Percentiles rank a stretch among this genome's conserved stretches.
Conservation (phyloP, 106 monocot genomes). For the Dioscorea alata region DNA sequence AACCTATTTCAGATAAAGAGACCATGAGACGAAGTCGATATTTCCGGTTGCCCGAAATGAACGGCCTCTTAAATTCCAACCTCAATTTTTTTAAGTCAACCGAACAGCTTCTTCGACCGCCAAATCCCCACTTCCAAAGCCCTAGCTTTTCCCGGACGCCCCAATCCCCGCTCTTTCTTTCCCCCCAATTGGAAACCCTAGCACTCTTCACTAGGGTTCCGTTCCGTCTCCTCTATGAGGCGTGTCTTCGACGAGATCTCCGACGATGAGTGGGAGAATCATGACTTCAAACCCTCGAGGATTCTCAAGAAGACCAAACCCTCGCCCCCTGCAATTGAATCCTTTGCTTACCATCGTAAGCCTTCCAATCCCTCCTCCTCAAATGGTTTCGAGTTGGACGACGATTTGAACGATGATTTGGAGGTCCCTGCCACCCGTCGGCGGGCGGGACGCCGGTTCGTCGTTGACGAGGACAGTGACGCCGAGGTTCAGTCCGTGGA, state of each 20-base stretch:
- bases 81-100: too few relatives aligned
- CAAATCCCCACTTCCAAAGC: not conserved
- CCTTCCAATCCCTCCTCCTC: not conserved
- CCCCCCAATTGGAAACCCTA: not conserved
- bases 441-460: conserved; percentile 9
- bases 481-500: conserved; percentile 18
- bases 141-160: not conserved
- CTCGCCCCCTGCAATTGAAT: conserved; percentile 59
- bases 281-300: conserved; percentile 56
- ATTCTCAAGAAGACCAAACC: conserved; percentile 45
- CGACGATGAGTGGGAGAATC: conserved; percentile 88
- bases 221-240: conserved; percentile 44
- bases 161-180: not conserved
- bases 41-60: too few relatives aligned
- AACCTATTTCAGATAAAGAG: too few relatives aligned
- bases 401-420: conserved; percentile 29
- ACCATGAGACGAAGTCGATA: too few relatives aligned
- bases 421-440: conserved; percentile 1
- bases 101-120: too few relatives aligned
- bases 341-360: conserved; percentile 57
- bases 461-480: conserved; percentile 29
- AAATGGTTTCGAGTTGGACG: conserved; percentile 21
- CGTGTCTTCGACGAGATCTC: conserved; percentile 89
- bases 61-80: too few relatives aligned
- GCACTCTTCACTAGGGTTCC: not conserved